phyloP scores from a whole-genome alignment of 805 yeast species.

The Schwanniomyces sp. region DNA sequence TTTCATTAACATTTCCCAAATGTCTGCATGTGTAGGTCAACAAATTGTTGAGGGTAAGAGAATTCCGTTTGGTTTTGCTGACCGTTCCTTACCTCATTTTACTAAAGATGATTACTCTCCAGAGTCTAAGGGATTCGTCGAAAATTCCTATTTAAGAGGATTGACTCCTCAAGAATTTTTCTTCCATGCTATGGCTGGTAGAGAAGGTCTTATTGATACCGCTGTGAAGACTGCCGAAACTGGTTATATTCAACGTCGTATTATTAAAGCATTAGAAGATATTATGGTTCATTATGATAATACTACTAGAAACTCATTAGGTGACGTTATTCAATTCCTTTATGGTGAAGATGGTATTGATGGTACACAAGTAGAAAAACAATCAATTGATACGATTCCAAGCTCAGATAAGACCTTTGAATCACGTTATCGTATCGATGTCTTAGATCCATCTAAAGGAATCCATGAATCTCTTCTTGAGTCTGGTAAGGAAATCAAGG shows the following conservation, averaged over 20 bases:
- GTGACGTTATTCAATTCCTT: conserved; percentile 92
- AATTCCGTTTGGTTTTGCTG: conserved; percentile 95
- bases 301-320: conserved; percentile 95
- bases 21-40: conserved; percentile 99
- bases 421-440: conserved; percentile 79
- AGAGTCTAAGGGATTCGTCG: conserved; percentile 95
- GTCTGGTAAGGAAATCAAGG: conserved; percentile 86
- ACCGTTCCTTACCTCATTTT: conserved; percentile 95
- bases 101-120: conserved; percentile 98
- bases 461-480: conserved; percentile 76
- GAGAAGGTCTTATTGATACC: conserved; percentile 99
- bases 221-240: conserved; percentile 99
- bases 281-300: conserved; percentile 98
- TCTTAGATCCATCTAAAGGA: conserved; percentile 63
- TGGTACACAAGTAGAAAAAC: conserved; percentile 97
- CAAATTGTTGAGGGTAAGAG: conserved; percentile 99
- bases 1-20: conserved; percentile 96
- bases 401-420: conserved; percentile 87
- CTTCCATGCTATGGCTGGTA: conserved; percentile 98
- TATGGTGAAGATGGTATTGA: conserved; percentile 99
- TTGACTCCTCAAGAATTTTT: conserved; percentile 94
- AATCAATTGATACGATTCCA: conserved; percentile 91
- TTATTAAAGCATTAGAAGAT: conserved; percentile 94
- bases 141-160: conserved; percentile 94
- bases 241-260: conserved; percentile 97